These are phyloP conservation scores for Cercis canadensis DNA, from an alignment of 306 rosid genomes.

Conservation along the genomic window DNA sequence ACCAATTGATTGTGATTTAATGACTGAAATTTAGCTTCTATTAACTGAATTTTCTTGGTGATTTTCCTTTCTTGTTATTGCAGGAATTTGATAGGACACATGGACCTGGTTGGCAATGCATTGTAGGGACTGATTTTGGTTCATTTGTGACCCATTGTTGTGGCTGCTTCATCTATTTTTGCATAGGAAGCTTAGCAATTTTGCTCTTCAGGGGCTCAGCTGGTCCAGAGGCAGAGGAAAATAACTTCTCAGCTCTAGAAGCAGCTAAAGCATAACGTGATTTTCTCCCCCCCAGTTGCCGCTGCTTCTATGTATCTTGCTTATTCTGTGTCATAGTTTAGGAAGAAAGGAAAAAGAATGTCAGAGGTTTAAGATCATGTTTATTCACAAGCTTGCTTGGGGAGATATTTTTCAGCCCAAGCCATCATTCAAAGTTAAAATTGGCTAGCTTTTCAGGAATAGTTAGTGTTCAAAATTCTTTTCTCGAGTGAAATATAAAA, in stretches of 20 bases:
- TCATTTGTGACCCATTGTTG: slow-evolving; percentile 86
- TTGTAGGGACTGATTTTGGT: slow-evolving; percentile 90
- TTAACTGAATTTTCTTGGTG: neutral
- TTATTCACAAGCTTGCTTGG: neutral
- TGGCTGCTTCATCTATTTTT: slow-evolving; percentile 81
- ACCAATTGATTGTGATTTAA: neutral
- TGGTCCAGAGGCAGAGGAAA: slow-evolving; percentile 51
- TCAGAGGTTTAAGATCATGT: neutral
- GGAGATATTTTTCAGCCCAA: neutral
- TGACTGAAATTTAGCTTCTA: neutral
- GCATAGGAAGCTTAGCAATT: slow-evolving; percentile 73
- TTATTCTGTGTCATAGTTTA: neutral
- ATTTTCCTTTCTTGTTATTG: slow-evolving; percentile 23
- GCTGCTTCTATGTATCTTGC: neutral
- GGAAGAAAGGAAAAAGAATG: too few species aligned
- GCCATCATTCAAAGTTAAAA: neutral
- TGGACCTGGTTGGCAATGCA: slow-evolving; percentile 92
- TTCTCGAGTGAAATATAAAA: too few species aligned
- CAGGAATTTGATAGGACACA: slow-evolving; percentile 77
- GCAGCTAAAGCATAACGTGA: slow-evolving; percentile 39
- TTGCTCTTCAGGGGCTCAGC: slow-evolving; percentile 82
- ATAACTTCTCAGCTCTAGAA: slow-evolving; percentile 53
- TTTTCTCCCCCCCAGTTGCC: neutral
- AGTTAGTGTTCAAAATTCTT: too few species aligned
- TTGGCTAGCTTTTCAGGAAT: too few species aligned